Evolutionary conservation across 73 alveolate species (phyloP), one percentile per base, ranked within the genome.

Genomic region (Blepharisma japonicum): DNA sequence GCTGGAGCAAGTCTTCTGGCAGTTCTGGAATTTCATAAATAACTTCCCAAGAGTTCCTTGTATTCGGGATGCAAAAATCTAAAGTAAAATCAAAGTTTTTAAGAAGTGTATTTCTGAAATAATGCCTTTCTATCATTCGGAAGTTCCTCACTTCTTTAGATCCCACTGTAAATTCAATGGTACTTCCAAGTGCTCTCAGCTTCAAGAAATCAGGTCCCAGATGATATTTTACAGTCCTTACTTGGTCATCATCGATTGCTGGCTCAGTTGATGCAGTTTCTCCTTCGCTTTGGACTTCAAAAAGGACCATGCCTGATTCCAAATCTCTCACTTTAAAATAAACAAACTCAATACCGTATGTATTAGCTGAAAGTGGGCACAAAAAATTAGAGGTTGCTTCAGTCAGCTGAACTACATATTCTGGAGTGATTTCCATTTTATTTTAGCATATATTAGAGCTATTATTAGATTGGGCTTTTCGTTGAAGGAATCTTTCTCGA

Each of bases 1-100:
- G 96, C 55, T 84, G 77, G 81, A 88, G 90, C 68, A 86, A 68
- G 53, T 84, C 90, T 71, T 88, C 94, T 45, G 85, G 80, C 51
- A 94, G 67, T 54, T 90, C 94, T 55, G 98, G 98, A 27, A 94
- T 79, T 21, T 83, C 92, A 71, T 96, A 96, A 68, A 96, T 92
- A 83, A 79, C 90, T 82, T 96, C 99, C 98, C 99, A 95, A 9
- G 98, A 89, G 83, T 96, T 96, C 49, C 92, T 82, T 38, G 98
- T 86, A 74, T 88, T 86, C 38, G 99, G 99, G 77, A 96, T 96
- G 86, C 99, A 95, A 84, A 95, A 95, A 18, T 88, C 93, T 81
- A 95, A 88, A 67, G 90, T 55, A 79, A 95, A 95, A 78, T 95
- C 99, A 76, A 86, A 95, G 68, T 86, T 78, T 77, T 93, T 56